phyloP scores from a whole-genome alignment of 2,329 filamentous ascomycete genomes.

The Pyrenophora seminiperda region DNA sequence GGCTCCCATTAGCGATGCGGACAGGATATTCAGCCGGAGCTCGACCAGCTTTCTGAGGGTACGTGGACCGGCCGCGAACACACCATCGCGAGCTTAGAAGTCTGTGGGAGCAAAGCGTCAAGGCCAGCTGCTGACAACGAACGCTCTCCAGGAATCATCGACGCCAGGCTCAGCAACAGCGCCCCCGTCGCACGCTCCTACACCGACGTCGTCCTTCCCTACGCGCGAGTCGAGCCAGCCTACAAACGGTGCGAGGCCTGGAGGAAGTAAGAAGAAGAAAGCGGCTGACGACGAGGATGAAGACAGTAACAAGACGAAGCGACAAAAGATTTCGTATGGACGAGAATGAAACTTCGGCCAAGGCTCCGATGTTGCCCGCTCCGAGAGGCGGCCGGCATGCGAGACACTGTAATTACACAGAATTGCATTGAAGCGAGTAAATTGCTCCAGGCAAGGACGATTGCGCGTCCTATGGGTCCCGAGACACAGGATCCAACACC shows the following conservation, averaged over 20 bases:
- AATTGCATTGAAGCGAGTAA: constrained; percentile 9
- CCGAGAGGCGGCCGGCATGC: constrained; percentile 1
- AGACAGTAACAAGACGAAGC: constrained; percentile 53
- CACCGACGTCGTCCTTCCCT: constrained; percentile 55
- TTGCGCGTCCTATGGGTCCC: constrained; percentile 36
- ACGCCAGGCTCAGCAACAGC: constrained; percentile 47
- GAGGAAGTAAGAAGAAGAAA: constrained; percentile 54
- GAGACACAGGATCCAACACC: constrained; percentile 18
- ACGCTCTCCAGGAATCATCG: constrained; percentile 45
- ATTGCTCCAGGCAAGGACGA: constrained; percentile 12
- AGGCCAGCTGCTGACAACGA: constrained; percentile 19
- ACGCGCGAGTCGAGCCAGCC: constrained; percentile 53
- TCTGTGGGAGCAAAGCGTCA: background rate
- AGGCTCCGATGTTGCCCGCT: constrained; percentile 2
- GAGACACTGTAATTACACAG: constrained; percentile 9
- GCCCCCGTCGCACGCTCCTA: constrained; percentile 53
- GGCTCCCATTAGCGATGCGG: constrained; percentile 67
- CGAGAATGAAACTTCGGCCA: constrained; percentile 45
- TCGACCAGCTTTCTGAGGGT: constrained; percentile 49
- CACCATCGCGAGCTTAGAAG: background rate
- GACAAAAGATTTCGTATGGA: constrained; percentile 58
- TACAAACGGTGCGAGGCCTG: constrained; percentile 46
- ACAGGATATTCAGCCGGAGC: constrained; percentile 69
- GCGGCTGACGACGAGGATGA: constrained; percentile 53
- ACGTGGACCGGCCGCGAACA: constrained; percentile 14